Conservation (phyloP, 2,329 filamentous ascomycete species). For the Epichloe coenophiala region DNA sequence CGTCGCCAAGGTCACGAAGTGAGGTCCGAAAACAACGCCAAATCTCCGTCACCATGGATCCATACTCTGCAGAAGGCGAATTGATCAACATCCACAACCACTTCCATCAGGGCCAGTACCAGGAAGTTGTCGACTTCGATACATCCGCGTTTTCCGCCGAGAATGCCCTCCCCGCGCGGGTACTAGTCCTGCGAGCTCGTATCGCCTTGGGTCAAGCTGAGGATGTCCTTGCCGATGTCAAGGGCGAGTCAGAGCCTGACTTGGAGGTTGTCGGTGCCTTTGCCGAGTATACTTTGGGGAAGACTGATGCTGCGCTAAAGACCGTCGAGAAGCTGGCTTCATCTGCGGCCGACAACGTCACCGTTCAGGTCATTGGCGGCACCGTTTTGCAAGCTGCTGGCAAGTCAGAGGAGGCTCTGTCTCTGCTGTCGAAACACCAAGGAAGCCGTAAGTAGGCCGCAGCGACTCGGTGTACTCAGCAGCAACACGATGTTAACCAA, state of each 20-base stretch:
- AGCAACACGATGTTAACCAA: conserved; percentile 11
- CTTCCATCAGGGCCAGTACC: conserved; percentile 73
- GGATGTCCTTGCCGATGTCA: conserved; percentile 56
- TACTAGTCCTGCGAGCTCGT: conserved; percentile 70
- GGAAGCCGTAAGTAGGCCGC: conserved; percentile 54
- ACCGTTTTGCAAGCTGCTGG: conserved; percentile 69
- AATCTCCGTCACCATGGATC: conserved; percentile 41
- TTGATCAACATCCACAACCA: conserved; percentile 58
- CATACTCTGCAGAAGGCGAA: conserved; percentile 58
- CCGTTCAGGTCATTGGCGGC: conserved; percentile 71
- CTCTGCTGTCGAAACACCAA: conserved; percentile 68
- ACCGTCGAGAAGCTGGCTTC: conserved; percentile 54
- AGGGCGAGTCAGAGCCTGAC: conserved; percentile 55
- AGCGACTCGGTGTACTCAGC: neutral
- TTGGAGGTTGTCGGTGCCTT: conserved; percentile 65
- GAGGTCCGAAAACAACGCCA: neutral
- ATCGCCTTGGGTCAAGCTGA: conserved; percentile 69
- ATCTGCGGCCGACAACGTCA: conserved; percentile 56
- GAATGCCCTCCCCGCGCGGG: conserved; percentile 62
- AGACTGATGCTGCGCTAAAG: conserved; percentile 47
- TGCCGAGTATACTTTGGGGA: conserved; percentile 51
- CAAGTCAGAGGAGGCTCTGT: conserved; percentile 73
- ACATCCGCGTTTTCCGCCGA: conserved; percentile 63
- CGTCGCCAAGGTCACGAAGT: neutral
- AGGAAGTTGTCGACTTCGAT: conserved; percentile 75